Conservation (phyloP, 1,284 basidiomycete species). For the Puccinia horiana region DNA sequence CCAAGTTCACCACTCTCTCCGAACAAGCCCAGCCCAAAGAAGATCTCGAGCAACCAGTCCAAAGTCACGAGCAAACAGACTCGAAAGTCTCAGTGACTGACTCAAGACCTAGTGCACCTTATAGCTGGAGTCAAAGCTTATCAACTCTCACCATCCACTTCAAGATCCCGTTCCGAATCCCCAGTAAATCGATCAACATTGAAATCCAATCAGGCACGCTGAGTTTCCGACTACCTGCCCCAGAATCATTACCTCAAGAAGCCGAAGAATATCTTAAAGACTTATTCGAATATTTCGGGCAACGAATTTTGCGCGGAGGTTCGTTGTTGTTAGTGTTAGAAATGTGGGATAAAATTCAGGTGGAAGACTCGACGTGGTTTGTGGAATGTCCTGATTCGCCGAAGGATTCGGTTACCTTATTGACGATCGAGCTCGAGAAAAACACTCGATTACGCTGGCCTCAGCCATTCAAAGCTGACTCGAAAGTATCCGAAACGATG, state of each 20-base stretch:
- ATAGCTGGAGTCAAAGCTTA: constrained; percentile 55
- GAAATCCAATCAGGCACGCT: not conserved
- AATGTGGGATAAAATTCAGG: not conserved
- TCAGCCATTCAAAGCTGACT: constrained; percentile 22
- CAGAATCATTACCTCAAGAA: not conserved
- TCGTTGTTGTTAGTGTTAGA: constrained; percentile 1
- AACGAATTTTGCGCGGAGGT: not conserved
- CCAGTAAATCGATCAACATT: constrained; percentile 51
- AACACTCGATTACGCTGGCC: constrained; percentile 16
- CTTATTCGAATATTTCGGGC: constrained; percentile 2
- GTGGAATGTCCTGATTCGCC: not conserved
- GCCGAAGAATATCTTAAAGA: not conserved
- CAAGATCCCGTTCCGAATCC: constrained; percentile 51
- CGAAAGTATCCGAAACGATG: constrained; percentile 16
- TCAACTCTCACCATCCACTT: constrained; percentile 55
- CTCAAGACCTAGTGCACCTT: constrained; percentile 33
- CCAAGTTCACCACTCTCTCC: not conserved
- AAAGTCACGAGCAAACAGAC: not conserved
- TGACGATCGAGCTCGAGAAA: constrained; percentile 36
- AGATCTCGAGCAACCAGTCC: not conserved
- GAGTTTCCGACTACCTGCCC: not conserved
- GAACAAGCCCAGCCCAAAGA: not conserved
- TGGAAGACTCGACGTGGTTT: constrained; percentile 20
- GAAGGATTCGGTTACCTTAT: not conserved
- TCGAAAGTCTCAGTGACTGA: not conserved